Evolutionary conservation across 129 eudicot species (phyloP).

Genomic region (Gnaphalium uliginosum): DNA sequence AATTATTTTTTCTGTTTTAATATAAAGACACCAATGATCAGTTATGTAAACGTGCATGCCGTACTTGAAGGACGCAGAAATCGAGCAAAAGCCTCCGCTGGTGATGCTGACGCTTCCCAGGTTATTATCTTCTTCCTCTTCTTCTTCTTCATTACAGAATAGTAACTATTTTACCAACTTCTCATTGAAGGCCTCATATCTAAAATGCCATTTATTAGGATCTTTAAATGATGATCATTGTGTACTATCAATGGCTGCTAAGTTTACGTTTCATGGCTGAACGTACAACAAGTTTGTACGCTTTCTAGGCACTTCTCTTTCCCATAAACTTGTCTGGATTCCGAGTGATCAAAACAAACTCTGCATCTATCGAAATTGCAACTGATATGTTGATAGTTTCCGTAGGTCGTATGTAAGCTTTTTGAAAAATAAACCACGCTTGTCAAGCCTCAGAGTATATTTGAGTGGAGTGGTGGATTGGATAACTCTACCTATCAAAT

Average conservation of each 20-base stretch:
- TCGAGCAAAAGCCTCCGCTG: conserved; percentile 86
- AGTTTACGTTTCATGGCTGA: background rate
- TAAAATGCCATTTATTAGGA: background rate
- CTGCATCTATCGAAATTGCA: background rate
- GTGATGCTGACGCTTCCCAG: conserved; percentile 86
- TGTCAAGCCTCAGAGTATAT: background rate
- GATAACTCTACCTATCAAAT: background rate
- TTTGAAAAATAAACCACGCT: background rate
- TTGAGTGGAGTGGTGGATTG: background rate
- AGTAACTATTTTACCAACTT: conserved; percentile 11
- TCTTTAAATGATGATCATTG: background rate
- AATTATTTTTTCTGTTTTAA: conserved; percentile 17
- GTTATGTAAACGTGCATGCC: conserved; percentile 96
- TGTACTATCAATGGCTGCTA: too few relatives aligned
- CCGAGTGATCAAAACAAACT: background rate
- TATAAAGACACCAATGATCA: conserved; percentile 90
- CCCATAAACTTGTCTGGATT: background rate
- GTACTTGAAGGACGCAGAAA: conserved; percentile 87
- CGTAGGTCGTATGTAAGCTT: background rate
- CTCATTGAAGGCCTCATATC: background rate
- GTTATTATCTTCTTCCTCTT: conserved; percentile 38
- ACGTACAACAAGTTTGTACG: background rate
- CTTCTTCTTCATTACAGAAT: background rate
- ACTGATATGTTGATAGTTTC: background rate
- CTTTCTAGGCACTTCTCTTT: background rate